These are phyloP conservation scores for Penicillium digitatum DNA, from an alignment of 2,329 filamentous ascomycete species.

Conservation along the genomic window DNA sequence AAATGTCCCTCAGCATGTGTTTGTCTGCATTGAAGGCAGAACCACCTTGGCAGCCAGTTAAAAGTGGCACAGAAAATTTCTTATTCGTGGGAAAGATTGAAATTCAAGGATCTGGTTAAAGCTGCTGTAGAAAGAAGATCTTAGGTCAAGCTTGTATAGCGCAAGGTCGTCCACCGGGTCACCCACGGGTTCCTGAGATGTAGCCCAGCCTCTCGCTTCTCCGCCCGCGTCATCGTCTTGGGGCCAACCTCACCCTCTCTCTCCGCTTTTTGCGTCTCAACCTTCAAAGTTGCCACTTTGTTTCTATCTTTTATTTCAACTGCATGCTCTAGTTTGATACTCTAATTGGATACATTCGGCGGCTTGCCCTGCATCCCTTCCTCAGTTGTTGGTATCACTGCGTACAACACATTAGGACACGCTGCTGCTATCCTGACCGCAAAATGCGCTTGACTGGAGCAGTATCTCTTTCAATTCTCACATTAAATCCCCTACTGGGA, in stretches of 20 bases:
- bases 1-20: background rate
- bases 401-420: conserved; percentile 6
- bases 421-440: conserved; percentile 9
- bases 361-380: conserved; percentile 7
- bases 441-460: conserved; percentile 29
- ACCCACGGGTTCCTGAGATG: conserved; percentile 16
- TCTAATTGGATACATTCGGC: conserved; percentile 1
- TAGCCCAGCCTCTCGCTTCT: conserved; percentile 26
- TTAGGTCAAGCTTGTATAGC: background rate
- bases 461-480: conserved; percentile 24
- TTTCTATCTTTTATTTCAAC: background rate
- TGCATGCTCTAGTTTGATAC: background rate
- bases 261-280: conserved; percentile 14
- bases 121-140: background rate
- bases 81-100: background rate
- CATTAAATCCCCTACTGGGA: conserved; percentile 25
- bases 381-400: conserved; percentile 7
- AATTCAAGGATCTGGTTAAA: background rate
- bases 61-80: background rate
- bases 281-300: conserved; percentile 4
- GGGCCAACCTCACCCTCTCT: conserved; percentile 16
- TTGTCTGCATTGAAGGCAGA: conserved; percentile 4
- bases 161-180: background rate
- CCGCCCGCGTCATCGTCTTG: conserved; percentile 33
- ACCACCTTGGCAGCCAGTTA: background rate